phyloP scores from a whole-genome alignment of 1,284 basidiomycete genomes.

The Fistulina hepatica region DNA sequence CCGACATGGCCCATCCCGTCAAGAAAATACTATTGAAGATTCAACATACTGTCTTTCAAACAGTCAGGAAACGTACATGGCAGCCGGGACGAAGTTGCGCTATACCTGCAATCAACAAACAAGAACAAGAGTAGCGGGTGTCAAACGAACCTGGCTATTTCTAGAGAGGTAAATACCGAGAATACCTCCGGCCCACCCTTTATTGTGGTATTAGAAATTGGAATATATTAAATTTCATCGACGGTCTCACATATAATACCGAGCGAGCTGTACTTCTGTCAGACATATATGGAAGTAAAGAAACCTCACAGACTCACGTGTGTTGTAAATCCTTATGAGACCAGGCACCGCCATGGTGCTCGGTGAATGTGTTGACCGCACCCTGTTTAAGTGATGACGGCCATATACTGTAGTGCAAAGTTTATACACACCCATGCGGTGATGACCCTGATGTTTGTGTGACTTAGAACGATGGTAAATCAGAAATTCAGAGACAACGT shows the following conservation, averaged over 20 bases:
- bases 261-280: slow-evolving; percentile 29
- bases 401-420: background rate
- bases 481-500: slow-evolving; percentile 11
- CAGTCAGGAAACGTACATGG: slow-evolving; percentile 49
- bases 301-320: slow-evolving; percentile 42
- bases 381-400: slow-evolving; percentile 1
- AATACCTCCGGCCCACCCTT: slow-evolving; percentile 87
- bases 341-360: slow-evolving; percentile 74
- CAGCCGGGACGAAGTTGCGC: slow-evolving; percentile 72
- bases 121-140: background rate
- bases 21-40: slow-evolving; percentile 55
- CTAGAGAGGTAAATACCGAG: slow-evolving; percentile 81
- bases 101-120: slow-evolving; percentile 17
- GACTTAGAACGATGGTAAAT: slow-evolving; percentile 7
- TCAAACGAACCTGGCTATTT: slow-evolving; percentile 51
- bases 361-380: slow-evolving; percentile 86
- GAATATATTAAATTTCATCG: slow-evolving; percentile 4
- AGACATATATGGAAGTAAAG: slow-evolving; percentile 2
- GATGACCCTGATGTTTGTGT: slow-evolving; percentile 45
- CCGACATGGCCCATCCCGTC: slow-evolving; percentile 93
- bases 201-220: slow-evolving; percentile 5
- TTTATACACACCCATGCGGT: slow-evolving; percentile 61
- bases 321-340: slow-evolving; percentile 94
- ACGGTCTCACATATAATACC: slow-evolving; percentile 46
- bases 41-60: slow-evolving; percentile 6